phyloP scores from a whole-genome alignment of 257 asterid genomes.

The Solanum medicagineum region DNA sequence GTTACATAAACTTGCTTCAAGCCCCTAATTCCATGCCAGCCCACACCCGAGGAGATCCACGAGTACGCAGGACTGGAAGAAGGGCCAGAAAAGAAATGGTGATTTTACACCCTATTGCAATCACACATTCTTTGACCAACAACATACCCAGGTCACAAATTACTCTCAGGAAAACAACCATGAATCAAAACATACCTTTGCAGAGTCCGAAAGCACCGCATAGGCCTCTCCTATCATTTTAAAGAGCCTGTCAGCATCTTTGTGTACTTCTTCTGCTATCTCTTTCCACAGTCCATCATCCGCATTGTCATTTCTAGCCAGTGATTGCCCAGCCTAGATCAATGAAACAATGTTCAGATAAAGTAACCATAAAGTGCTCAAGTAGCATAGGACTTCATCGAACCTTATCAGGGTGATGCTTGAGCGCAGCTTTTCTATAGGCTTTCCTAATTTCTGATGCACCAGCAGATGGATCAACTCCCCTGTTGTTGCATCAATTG shows the following conservation, averaged over 20 bases:
- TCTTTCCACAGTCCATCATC: constrained; percentile 80
- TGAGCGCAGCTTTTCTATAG: constrained; percentile 88
- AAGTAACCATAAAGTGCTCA: neutral
- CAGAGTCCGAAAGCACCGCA: constrained; percentile 87
- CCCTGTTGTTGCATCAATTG: constrained; percentile 33
- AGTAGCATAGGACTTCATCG: constrained; percentile 4
- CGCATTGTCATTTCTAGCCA: constrained; percentile 60
- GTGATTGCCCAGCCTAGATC: constrained; percentile 71
- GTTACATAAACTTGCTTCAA: neutral
- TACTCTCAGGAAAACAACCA: neutral
- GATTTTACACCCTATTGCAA: neutral
- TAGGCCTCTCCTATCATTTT: constrained; percentile 96
- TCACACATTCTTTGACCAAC: neutral
- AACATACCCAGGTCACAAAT: neutral
- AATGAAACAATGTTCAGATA: neutral
- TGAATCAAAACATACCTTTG: constrained; percentile 42
- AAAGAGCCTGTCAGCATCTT: constrained; percentile 83
- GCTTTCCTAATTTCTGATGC: constrained; percentile 86
- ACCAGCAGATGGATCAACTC: constrained; percentile 75
- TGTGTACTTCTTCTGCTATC: constrained; percentile 66
- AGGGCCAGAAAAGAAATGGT: neutral
- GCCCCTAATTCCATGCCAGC: neutral
- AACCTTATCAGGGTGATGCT: constrained; percentile 97
- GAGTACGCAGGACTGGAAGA: neutral
- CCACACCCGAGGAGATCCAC: neutral